phyloP scores from a whole-genome alignment of 2,329 filamentous ascomycete species.

The Huntiella abstrusa region DNA sequence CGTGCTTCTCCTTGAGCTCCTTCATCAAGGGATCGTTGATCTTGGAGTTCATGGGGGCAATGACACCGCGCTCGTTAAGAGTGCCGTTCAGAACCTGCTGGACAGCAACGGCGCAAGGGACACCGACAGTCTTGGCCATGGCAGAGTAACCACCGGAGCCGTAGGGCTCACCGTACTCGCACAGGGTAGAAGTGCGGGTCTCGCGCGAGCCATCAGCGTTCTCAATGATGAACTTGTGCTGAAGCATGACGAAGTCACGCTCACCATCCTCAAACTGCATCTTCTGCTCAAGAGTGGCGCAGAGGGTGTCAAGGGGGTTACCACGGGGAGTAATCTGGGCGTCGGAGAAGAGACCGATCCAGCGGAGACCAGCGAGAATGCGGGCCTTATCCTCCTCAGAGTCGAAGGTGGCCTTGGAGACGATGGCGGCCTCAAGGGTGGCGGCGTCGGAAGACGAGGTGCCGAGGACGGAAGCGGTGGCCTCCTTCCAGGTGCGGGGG shows the following conservation, averaged over 20 bases:
- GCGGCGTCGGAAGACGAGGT: slow-evolving; percentile 45
- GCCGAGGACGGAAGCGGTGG: slow-evolving; percentile 57
- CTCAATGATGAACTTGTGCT: slow-evolving; percentile 74
- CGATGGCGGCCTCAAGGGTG: slow-evolving; percentile 55
- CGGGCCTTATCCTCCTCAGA: slow-evolving; percentile 42
- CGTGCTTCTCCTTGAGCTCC: slow-evolving; percentile 61
- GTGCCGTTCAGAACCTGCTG: slow-evolving; percentile 61
- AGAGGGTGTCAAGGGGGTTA: slow-evolving; percentile 80
- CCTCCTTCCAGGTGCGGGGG: slow-evolving; percentile 65
- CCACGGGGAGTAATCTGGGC: slow-evolving; percentile 50
- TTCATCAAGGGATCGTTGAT: slow-evolving; percentile 57
- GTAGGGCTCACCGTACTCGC: slow-evolving; percentile 61
- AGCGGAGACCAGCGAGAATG: slow-evolving; percentile 53
- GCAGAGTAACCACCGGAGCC: slow-evolving; percentile 61
- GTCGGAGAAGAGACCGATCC: slow-evolving; percentile 50
- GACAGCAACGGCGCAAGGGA: slow-evolving; percentile 46
- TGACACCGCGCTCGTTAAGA: slow-evolving; percentile 50
- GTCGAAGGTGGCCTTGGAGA: slow-evolving; percentile 54
- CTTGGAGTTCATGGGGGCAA: slow-evolving; percentile 57
- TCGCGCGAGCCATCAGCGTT: slow-evolving; percentile 59
- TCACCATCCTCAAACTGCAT: slow-evolving; percentile 72
- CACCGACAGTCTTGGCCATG: slow-evolving; percentile 69
- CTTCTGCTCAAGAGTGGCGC: slow-evolving; percentile 74
- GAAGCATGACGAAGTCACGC: slow-evolving; percentile 65
- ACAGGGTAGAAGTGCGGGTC: slow-evolving; percentile 62